phyloP scores from a whole-genome alignment of 495 filamentous ascomycete species.

The Aspergillus bertholletiae region DNA sequence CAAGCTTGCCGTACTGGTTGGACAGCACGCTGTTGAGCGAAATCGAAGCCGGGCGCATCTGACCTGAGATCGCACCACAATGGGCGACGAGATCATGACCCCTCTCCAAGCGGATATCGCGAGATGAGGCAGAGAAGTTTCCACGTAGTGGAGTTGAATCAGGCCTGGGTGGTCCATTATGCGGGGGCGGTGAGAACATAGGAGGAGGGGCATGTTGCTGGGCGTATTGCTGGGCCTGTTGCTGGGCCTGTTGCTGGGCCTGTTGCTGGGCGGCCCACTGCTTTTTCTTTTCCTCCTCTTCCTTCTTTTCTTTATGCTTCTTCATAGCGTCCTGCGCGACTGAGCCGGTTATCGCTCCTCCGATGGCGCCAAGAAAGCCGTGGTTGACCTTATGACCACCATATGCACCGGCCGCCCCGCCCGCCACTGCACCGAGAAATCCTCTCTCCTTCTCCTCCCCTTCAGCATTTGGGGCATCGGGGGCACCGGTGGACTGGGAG shows the following conservation, averaged over 20 bases:
- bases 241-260: background rate
- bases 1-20: constrained; percentile 15
- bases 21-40: constrained; percentile 15
- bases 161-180: background rate
- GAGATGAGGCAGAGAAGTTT: constrained; percentile 16
- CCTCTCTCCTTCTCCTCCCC: background rate
- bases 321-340: constrained; percentile 35
- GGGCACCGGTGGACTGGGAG: background rate
- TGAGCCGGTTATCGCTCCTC: constrained; percentile 33
- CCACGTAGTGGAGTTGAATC: background rate
- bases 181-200: background rate
- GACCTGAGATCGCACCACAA: constrained; percentile 12
- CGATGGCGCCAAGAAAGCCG: constrained; percentile 33
- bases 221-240: no score
- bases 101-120: constrained; percentile 9
- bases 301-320: constrained; percentile 17
- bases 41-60: constrained; percentile 4
- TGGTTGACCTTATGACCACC: constrained; percentile 31
- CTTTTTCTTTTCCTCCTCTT: constrained; percentile 12
- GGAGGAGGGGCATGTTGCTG: no score
- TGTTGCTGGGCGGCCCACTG: background rate
- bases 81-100: constrained; percentile 11
- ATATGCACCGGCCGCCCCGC: constrained; percentile 31
- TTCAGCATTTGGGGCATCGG: background rate
- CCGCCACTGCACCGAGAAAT: constrained; percentile 29